Percentiles rank a stretch among this genome's conserved stretches.
Conservation (phyloP, 2,329 filamentous ascomycete species). For the Celoporthe dispersa region DNA sequence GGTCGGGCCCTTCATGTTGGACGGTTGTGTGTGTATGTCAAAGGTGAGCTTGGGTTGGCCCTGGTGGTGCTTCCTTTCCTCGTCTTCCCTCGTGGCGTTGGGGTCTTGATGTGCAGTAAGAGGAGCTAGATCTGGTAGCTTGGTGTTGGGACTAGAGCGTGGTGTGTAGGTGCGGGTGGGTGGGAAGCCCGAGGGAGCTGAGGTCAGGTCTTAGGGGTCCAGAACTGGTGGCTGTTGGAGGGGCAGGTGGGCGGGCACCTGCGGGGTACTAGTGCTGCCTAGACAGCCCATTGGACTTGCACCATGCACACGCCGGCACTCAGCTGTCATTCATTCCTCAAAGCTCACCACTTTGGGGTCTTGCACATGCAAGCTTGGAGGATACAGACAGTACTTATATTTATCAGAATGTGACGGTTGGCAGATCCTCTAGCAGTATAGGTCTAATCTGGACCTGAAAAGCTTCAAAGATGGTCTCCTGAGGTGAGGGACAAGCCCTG, state of each 20-base stretch:
- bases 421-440: no score
- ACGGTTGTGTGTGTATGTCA: neutral
- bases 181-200: neutral
- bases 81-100: neutral
- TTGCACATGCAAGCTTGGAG: neutral
- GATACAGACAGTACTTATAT: no score
- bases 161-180: no score
- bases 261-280: neutral
- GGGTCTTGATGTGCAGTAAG: neutral
- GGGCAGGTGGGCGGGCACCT: neutral
- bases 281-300: neutral
- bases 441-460: neutral
- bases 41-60: neutral
- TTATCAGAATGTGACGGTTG: no score
- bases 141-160: neutral
- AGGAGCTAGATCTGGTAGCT: neutral
- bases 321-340: no score
- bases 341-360: neutral
- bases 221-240: neutral
- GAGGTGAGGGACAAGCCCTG: neutral
- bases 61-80: neutral
- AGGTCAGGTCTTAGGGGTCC: neutral
- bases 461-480: neutral
- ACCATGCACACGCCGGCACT: no score
- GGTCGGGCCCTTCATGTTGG: slow-evolving; percentile 61